Percentiles rank a stretch among this genome's conserved stretches.
phyloP scores from a whole-genome alignment of 257 asterid genomes.

The Capsicum chinense region DNA sequence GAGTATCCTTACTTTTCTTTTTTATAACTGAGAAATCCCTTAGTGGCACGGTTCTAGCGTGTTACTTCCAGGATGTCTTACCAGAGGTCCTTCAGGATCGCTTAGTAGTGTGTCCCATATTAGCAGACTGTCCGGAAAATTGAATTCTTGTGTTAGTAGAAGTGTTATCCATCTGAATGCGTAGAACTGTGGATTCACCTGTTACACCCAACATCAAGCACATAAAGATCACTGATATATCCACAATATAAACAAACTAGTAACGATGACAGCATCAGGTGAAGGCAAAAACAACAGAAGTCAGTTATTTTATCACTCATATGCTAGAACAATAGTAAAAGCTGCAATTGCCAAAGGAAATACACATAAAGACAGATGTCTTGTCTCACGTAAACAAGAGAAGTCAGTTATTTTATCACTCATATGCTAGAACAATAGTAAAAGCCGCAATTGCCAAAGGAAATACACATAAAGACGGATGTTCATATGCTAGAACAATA shows the following conservation, averaged over 20 bases:
- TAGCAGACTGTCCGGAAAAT: conserved; percentile 71
- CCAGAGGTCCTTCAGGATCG: conserved; percentile 98
- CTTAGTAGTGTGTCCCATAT: conserved; percentile 96
- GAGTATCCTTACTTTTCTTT: neutral
- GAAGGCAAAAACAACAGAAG: conserved; percentile 20
- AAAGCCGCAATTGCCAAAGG: conserved; percentile 25
- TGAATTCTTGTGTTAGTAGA: conserved; percentile 93
- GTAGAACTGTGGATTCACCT: conserved; percentile 98
- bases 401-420: conserved; percentile 21
- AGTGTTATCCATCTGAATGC: conserved; percentile 99
- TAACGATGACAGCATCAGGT: neutral
- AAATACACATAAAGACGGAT: neutral
- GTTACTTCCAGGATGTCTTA: conserved; percentile 38
- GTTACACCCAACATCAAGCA: conserved; percentile 43
- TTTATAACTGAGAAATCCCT: neutral
- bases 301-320: conserved; percentile 20
- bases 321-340: conserved; percentile 11
- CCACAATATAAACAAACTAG: neutral
- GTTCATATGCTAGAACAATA: conserved; percentile 2
- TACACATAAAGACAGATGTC: neutral
- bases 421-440: conserved; percentile 10
- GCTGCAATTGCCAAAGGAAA: conserved; percentile 25
- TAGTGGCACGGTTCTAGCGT: neutral
- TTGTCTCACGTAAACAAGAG: neutral
- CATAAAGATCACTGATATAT: neutral